These are phyloP conservation scores for Ophioceras dolichostomum DNA, from an alignment of 2,329 filamentous ascomycete species.

Conservation along the genomic window DNA sequence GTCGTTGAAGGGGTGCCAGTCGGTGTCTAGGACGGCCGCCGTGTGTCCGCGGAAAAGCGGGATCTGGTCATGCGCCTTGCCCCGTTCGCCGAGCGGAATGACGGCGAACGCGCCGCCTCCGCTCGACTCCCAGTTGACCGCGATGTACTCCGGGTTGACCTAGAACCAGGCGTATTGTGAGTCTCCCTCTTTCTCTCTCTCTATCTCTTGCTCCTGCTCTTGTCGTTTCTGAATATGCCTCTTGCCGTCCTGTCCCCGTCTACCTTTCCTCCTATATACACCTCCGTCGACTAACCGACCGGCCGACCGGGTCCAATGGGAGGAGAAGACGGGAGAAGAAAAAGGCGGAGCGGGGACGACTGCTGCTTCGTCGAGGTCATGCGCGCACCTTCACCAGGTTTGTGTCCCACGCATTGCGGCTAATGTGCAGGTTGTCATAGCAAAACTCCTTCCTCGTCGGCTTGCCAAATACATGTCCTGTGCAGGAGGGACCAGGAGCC, in stretches of 20 bases:
- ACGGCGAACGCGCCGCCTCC: conserved; percentile 96
- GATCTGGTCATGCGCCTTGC: conserved; percentile 83
- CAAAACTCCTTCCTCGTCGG: conserved; percentile 92
- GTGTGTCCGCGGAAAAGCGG: conserved; percentile 95
- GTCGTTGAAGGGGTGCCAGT: conserved; percentile 98
- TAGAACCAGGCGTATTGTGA: conserved; percentile 27
- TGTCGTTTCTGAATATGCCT: not conserved
- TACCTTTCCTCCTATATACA: too few species aligned
- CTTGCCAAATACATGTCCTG: conserved; percentile 98
- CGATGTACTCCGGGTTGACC: conserved; percentile 91
- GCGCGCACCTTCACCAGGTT: conserved; percentile 90
- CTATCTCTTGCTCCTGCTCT: too few species aligned
- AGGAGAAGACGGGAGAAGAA: too few species aligned
- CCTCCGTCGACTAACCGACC: too few species aligned
- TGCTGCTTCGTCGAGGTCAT: too few species aligned
- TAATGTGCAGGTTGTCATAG: conserved; percentile 96
- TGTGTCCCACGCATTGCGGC: conserved; percentile 97
- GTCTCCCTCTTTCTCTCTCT: not conserved
- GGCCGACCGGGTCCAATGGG: too few species aligned
- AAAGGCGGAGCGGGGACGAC: too few species aligned
- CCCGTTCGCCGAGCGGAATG: conserved; percentile 78
- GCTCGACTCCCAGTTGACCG: conserved; percentile 96
- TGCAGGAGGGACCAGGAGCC: too few species aligned
- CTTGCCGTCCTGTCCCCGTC: too few species aligned
- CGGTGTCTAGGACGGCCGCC: conserved; percentile 88